Base-by-base conservation (phyloP, 495 filamentous ascomycete species). In the Xylaria grammica region DNA sequence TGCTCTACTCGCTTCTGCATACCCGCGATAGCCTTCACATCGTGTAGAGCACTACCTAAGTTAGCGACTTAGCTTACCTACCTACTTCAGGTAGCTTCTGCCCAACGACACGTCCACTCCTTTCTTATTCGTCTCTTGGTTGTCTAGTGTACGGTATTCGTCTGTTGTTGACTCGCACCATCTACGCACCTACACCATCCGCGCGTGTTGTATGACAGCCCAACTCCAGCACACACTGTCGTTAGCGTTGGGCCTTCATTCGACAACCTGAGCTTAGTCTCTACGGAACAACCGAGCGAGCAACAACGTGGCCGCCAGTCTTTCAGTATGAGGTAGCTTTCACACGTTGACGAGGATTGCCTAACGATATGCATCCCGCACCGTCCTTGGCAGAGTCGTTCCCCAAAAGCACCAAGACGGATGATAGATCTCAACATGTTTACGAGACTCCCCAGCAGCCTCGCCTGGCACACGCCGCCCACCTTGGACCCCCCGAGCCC, bases 291-390 rank as follows among this genome's bases (percentile, higher is more conserved):
- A 45, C 30, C 30, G 42, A 54, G 52, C 61, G 61, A 57, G 52
- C 51, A 51, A 57, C 52, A 55, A 69, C 69, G 65, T 61, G 64
- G 64, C 67, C 62, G 62, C 63, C 65, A 63, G 56, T 60, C 61
- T 27, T 72, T 70, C 72, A 74, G 71, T 72, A 74, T 74, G 72
- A 74, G 72, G 72, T 74, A 74, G 69, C 67, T 53, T 65, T 68
- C 65, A 58, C 66, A 70, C 64, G 60, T 51, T 65, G 67, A 67
- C 64, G 65, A 72, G 63, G 67, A 65, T 63, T 64, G 61, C 48
- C 56, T 49, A 63, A 72, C 72, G 72, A 74, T 67, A 81, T 80
- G 78, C 75, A 79, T 78, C 75, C 75, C 66, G 76, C 75, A 72
- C 71, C 77, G 65, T 77, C 69, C 69, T 68, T 79, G 75, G 72